These are phyloP conservation scores for Dentipellis sp. DNA, from an alignment of 768 basidiomycete genomes.

Conservation along the genomic window DNA sequence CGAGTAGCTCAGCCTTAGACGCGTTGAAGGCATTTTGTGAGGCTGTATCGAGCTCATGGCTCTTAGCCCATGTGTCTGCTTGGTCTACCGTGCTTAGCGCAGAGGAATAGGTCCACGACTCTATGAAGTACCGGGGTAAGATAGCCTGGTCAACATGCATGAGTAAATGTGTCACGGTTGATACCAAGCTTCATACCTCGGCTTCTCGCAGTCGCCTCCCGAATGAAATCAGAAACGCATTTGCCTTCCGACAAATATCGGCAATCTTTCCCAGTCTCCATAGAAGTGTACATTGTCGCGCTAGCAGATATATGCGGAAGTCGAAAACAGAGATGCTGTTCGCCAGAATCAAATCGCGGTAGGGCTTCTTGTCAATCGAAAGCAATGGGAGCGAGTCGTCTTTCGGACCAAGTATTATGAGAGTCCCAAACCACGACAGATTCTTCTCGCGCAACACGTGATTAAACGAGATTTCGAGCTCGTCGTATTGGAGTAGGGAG, in stretches of 20 bases:
- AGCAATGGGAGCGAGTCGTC: slow-evolving; percentile 82
- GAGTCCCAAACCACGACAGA: slow-evolving; percentile 85
- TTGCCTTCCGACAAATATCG: slow-evolving; percentile 65
- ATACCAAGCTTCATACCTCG: slow-evolving; percentile 37
- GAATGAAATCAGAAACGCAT: slow-evolving; percentile 69
- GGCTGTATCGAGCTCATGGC: slow-evolving; percentile 36
- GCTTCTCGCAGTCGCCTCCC: slow-evolving; percentile 66
- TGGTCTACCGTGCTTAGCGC: slow-evolving; percentile 76
- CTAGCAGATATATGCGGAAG: slow-evolving; percentile 84
- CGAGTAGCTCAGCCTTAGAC: slow-evolving; percentile 80
- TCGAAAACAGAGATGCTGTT: slow-evolving; percentile 93
- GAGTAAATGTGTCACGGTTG: background rate
- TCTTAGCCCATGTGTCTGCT: slow-evolving; percentile 63
- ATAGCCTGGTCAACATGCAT: slow-evolving; percentile 26
- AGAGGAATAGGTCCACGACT: slow-evolving; percentile 91
- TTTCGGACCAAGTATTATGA: slow-evolving; percentile 57
- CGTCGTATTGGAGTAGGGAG: slow-evolving; percentile 80
- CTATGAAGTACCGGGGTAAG: slow-evolving; percentile 66
- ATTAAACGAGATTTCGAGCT: slow-evolving; percentile 80
- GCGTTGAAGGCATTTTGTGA: slow-evolving; percentile 51
- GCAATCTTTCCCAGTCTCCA: slow-evolving; percentile 56
- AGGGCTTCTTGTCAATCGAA: slow-evolving; percentile 73
- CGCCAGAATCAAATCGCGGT: slow-evolving; percentile 79
- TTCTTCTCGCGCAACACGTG: slow-evolving; percentile 69
- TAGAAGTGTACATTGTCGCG: slow-evolving; percentile 73